These are phyloP conservation scores for Saturnispora gosingensis DNA, from an alignment of 805 yeast species.

Conservation along the genomic window DNA sequence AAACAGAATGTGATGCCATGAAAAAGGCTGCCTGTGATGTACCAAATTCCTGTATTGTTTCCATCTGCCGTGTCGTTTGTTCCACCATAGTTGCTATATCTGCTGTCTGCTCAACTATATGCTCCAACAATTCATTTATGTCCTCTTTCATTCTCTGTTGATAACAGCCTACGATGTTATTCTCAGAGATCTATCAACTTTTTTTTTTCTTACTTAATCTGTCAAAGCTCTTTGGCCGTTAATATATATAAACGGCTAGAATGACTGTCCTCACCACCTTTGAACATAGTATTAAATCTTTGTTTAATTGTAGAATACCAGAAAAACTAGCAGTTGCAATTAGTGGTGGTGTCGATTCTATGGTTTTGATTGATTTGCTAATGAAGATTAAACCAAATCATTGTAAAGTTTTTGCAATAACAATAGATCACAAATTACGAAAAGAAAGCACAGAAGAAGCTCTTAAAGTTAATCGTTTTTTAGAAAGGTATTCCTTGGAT, in stretches of 20 bases:
- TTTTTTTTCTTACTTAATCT: not conserved
- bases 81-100: constrained; percentile 15
- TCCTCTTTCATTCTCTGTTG: constrained; percentile 4
- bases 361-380: constrained; percentile 52
- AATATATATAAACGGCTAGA: not conserved
- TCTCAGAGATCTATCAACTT: not conserved
- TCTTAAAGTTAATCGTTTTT: constrained; percentile 19
- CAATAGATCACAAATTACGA: constrained; percentile 58
- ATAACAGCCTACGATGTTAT: not conserved
- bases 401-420: constrained; percentile 40
- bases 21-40: constrained; percentile 23
- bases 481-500: constrained; percentile 16
- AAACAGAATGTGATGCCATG: constrained; percentile 25
- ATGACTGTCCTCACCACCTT: not conserved
- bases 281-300: not conserved
- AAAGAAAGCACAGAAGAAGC: constrained; percentile 44
- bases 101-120: constrained; percentile 18
- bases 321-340: constrained; percentile 37
- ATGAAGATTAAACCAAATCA: constrained; percentile 20
- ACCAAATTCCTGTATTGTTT: constrained; percentile 20
- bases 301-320: constrained; percentile 1
- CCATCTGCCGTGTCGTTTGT: constrained; percentile 21
- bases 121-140: constrained; percentile 14
- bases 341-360: constrained; percentile 79
- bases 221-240: not conserved